Conservation (phyloP, 345 rosid species). For the Psidium guajava region DNA sequence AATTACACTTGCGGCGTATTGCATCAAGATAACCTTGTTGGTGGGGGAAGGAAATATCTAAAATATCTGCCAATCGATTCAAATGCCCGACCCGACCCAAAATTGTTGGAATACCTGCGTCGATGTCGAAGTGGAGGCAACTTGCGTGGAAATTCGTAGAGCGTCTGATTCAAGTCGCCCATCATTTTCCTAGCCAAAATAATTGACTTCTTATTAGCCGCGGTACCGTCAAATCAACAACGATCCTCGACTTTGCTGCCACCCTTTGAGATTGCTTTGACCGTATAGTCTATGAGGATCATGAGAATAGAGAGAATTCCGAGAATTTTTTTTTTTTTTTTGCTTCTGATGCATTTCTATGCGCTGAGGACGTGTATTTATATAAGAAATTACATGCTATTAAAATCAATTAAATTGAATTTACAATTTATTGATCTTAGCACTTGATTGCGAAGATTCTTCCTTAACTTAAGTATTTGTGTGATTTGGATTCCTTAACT, state of each 20-base stretch:
- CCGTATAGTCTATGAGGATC: too few species aligned
- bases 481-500: too few species aligned
- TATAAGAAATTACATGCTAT: too few species aligned
- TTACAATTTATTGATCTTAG: too few species aligned
- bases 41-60: neutral
- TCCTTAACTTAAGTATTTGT: too few species aligned
- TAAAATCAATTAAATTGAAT: too few species aligned
- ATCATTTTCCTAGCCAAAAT: neutral
- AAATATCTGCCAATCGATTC: neutral
- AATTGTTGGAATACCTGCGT: neutral
- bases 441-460: too few species aligned
- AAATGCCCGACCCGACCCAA: neutral
- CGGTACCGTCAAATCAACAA: neutral
- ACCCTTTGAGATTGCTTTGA: neutral
- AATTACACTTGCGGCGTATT: neutral
- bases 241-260: neutral
- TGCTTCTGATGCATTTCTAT: too few species aligned
- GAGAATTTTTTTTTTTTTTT: too few species aligned
- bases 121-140: neutral
- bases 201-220: neutral
- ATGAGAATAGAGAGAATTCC: too few species aligned
- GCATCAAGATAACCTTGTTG: neutral
- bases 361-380: too few species aligned
- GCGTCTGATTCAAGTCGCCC: neutral
- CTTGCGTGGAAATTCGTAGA: neutral